Percentiles rank a stretch among this genome's conserved stretches.
phyloP scores from a whole-genome alignment of 2,329 filamentous ascomycete species.

The Calonectria fujianensis region DNA sequence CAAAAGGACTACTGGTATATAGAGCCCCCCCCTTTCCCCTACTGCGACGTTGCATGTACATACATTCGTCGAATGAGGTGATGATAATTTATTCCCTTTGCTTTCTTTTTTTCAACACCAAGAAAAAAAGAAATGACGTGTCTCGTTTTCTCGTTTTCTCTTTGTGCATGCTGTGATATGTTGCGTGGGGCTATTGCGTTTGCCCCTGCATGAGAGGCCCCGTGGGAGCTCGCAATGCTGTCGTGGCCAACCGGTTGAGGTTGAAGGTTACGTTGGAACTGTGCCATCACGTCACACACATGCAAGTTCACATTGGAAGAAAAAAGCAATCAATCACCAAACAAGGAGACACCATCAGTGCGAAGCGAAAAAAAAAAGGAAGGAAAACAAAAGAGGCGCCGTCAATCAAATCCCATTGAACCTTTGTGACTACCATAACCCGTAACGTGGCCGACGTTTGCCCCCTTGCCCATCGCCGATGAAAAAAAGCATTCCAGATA shows the following conservation, averaged over 20 bases:
- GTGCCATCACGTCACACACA: slow-evolving; percentile 17
- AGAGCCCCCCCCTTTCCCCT: slow-evolving; percentile 12
- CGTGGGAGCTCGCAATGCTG: neutral
- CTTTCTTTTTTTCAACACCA: slow-evolving; percentile 4
- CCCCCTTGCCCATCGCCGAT: slow-evolving; percentile 55
- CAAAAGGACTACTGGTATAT: slow-evolving; percentile 31
- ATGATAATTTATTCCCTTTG: slow-evolving; percentile 36
- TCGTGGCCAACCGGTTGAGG: neutral
- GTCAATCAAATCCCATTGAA: slow-evolving; percentile 51
- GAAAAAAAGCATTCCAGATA: slow-evolving; percentile 38
- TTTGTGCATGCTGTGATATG: slow-evolving; percentile 19
- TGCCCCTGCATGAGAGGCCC: neutral
- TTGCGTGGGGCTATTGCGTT: neutral
- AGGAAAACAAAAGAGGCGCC: slow-evolving; percentile 5
- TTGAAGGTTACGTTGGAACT: neutral
- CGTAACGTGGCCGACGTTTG: slow-evolving; percentile 47
- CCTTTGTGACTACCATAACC: slow-evolving; percentile 51
- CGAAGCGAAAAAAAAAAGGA: neutral
- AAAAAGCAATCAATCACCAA: slow-evolving; percentile 6
- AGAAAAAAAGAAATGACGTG: slow-evolving; percentile 11
- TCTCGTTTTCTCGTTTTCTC: neutral
- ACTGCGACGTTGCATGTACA: slow-evolving; percentile 35
- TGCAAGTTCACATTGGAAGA: neutral
- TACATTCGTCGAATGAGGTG: slow-evolving; percentile 38
- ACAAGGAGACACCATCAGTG: neutral